phyloP scores from a whole-genome alignment of 257 asterid species.

The Scutellaria baicalensis region DNA sequence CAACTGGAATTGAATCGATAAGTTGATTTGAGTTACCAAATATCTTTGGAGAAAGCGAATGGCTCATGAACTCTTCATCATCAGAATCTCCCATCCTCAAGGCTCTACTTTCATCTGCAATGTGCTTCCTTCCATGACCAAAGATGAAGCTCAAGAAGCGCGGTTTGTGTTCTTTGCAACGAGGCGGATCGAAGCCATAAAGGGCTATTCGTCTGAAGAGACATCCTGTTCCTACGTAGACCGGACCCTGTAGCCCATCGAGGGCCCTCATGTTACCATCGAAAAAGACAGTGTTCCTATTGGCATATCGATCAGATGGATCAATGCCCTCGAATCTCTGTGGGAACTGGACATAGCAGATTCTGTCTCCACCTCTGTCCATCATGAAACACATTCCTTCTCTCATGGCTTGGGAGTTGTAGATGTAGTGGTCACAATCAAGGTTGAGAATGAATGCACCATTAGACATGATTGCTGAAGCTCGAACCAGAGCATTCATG shows the following conservation, averaged over 20 bases:
- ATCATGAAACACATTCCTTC: conserved; percentile 75
- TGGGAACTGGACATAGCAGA: conserved; percentile 60
- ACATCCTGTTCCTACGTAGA: conserved; percentile 57
- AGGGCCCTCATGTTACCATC: conserved; percentile 65
- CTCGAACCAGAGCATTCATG: conserved; percentile 66
- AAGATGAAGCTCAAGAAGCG: conserved; percentile 22
- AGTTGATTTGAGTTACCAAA: conserved; percentile 49
- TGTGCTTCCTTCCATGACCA: conserved; percentile 20
- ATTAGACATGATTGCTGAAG: conserved; percentile 67
- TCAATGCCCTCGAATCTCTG: conserved; percentile 64
- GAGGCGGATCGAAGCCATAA: conserved; percentile 57
- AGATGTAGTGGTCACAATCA: conserved; percentile 57
- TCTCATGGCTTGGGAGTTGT: conserved; percentile 55
- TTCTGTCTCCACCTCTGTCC: conserved; percentile 60
- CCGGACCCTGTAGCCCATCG: conserved; percentile 61
- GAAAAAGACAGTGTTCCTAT: conserved; percentile 48
- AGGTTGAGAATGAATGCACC: conserved; percentile 62
- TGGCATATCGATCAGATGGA: conserved; percentile 56
- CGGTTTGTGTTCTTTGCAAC: conserved; percentile 38
- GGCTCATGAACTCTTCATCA: conserved; percentile 30
- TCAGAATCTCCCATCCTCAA: conserved; percentile 43
- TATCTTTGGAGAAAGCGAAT: conserved; percentile 40
- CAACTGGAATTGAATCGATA: conserved; percentile 52
- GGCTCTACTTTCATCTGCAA: conserved; percentile 37
- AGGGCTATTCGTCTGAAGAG: conserved; percentile 47